Percentiles rank a stretch among this genome's conserved stretches.
Conservation (phyloP, 176 grass and related monocot genomes). For the Stipa capillata region DNA sequence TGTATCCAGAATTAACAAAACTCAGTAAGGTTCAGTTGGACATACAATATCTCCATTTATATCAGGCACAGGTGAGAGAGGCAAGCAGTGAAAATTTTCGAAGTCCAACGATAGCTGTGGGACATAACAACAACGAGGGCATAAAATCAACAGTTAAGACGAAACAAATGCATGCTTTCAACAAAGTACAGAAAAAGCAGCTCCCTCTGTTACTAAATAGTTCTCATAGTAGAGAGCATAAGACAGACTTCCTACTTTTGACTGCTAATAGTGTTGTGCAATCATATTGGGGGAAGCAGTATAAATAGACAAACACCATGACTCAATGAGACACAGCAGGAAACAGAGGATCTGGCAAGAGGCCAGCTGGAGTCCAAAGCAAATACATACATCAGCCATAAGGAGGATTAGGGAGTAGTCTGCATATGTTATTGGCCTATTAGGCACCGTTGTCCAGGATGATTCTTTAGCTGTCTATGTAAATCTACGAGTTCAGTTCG, state of each 20-base stretch:
- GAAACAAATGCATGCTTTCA: neutral
- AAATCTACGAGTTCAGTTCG: neutral
- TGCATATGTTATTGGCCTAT: neutral
- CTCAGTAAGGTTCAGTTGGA: conserved; percentile 29
- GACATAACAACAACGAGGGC: conserved; percentile 18
- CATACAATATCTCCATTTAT: conserved; percentile 85
- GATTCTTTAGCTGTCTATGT: neutral
- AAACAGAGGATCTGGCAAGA: neutral
- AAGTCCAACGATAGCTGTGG: conserved; percentile 74
- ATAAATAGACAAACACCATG: neutral
- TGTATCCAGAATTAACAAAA: conserved; percentile 38
- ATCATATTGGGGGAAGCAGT: neutral
- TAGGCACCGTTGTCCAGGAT: neutral
- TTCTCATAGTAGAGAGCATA: neutral
- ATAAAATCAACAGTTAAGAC: conserved; percentile 14
- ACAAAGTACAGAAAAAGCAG: neutral
- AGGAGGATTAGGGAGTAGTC: neutral
- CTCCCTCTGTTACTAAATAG: neutral
- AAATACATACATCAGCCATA: neutral
- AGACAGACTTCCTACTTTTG: neutral
- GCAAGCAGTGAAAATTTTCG: conserved; percentile 77
- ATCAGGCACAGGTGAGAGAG: conserved; percentile 60
- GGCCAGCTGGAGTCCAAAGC: neutral
- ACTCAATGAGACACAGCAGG: neutral
- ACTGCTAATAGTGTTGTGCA: neutral